A percentile compares a stretch with the other conserved stretches of the same genome.
Evolutionary conservation across 805 yeast species (phyloP).

Genomic region (Suhomyces faveliae): DNA sequence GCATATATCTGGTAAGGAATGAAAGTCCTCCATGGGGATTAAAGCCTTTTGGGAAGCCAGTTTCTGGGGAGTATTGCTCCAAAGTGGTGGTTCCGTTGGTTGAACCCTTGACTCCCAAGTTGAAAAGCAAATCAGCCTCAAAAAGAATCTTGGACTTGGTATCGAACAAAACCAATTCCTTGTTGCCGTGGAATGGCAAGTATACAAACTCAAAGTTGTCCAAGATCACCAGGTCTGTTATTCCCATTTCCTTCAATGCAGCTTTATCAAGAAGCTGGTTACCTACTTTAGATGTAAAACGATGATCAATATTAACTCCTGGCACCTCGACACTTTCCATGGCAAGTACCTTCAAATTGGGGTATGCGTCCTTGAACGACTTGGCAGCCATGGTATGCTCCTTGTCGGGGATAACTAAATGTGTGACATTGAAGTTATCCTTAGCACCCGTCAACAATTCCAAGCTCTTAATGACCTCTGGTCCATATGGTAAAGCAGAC

Average conservation of each 20-base stretch:
- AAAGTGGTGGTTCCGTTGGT: constrained; percentile 17
- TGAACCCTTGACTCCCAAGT: constrained; percentile 47
- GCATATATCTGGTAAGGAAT: constrained; percentile 37
- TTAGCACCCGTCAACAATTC: constrained; percentile 31
- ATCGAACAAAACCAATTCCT: constrained; percentile 56
- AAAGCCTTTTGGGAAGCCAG: constrained; percentile 44
- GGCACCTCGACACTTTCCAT: constrained; percentile 41
- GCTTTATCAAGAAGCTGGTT: constrained; percentile 28
- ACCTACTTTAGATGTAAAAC: constrained; percentile 33
- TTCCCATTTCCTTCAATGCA: constrained; percentile 27
- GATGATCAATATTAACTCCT: constrained; percentile 36
- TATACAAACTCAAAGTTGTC: constrained; percentile 53
- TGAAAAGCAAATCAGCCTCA: constrained; percentile 62
- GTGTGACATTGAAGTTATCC: constrained; percentile 38
- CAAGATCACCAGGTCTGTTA: constrained; percentile 37
- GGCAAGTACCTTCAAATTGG: constrained; percentile 54
- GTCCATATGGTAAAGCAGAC: constrained; percentile 57
- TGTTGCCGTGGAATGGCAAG: constrained; percentile 56
- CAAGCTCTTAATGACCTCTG: constrained; percentile 42
- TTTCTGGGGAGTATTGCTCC: constrained; percentile 43
- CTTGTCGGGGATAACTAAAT: constrained; percentile 58
- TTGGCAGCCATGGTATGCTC: constrained; percentile 66
- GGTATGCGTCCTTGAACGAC: constrained; percentile 50
- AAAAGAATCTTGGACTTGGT: constrained; percentile 46
- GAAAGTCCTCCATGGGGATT: constrained; percentile 48